Conservation (phyloP, 352 stramenopile genomes). For the Globisporangium sylvaticum region DNA sequence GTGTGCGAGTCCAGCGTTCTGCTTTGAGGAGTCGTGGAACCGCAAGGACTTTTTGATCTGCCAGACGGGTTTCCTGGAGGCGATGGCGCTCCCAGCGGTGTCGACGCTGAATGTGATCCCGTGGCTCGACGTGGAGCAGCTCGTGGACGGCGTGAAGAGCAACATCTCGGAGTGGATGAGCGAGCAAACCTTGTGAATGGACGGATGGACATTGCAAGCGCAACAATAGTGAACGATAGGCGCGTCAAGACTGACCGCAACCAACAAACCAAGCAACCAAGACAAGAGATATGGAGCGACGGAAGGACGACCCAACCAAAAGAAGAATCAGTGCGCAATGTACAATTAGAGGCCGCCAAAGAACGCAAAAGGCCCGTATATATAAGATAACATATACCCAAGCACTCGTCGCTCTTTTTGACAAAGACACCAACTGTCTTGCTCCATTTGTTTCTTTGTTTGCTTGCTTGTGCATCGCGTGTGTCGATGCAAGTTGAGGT, state of each 20-base stretch:
- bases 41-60: slow-evolving; percentile 42
- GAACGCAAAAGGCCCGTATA: neutral
- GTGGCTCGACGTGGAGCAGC: slow-evolving; percentile 46
- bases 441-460: too few species aligned
- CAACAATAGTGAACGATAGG: neutral
- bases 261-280: neutral
- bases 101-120: slow-evolving; percentile 56
- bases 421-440: neutral
- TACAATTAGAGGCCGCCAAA: slow-evolving; percentile 6
- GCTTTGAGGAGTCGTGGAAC: slow-evolving; percentile 50
- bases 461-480: too few species aligned
- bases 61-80: slow-evolving; percentile 61
- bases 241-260: neutral
- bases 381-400: slow-evolving; percentile 7
- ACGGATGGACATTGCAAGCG: neutral
- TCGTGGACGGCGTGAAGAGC: slow-evolving; percentile 52
- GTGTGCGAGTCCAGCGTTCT: slow-evolving; percentile 43
- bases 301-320: neutral
- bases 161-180: slow-evolving; percentile 52
- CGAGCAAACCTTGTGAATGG: slow-evolving; percentile 8
- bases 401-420: neutral
- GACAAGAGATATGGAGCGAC: neutral
- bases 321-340: slow-evolving; percentile 1
- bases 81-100: slow-evolving; percentile 51
- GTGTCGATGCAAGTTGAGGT: too few species aligned